Evolutionary conservation across 2,329 filamentous ascomycete species (phyloP), one percentile per base, ranked within the genome.

Genomic region (Curvularia sp.): DNA sequence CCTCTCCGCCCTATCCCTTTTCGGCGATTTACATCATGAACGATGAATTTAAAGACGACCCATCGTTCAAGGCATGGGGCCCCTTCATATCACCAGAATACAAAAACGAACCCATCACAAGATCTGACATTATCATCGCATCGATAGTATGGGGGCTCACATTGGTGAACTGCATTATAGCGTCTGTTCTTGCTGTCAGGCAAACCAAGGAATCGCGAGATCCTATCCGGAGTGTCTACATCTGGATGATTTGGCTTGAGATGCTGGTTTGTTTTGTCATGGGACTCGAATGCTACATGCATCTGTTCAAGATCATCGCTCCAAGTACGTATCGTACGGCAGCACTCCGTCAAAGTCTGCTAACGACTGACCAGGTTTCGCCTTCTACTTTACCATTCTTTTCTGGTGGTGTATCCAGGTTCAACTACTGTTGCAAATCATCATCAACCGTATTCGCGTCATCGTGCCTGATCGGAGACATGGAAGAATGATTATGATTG

Each of bases 241-340:
- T 83, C 0, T 80, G 78, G 73, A 78, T 83, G 78, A 78, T 83
- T 53, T 83, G 81, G 81, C 50, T 77, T 27, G 81, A 83, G 63
- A 73, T 83, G 3, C 1, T 74, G 1, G 78, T 79, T 3, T 82
- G 78, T 10, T 69, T 80, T 10, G 60, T 73, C 8, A 82, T 83
- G 69, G 77, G 74, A 5, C 58, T 81, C 23, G 74, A 82, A 45
- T 73, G 73, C 58, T 79, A 63, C 55, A 27, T 78, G 47, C 74
- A 76, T 59, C 47, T 79, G 3, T 23, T 72, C 48, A 74, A 76
- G 43, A 34, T 59, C 5, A 73, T 78, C 25, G 69, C 55, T 47
- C 74, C 74, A 7, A 77, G 76, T 72, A 66, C 55, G 68, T 68
- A 18, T n/a, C 2, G 5, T 28, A 3, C 3, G 4, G 3, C 10